Percentiles rank a stretch among this genome's conserved stretches.
Evolutionary conservation across 352 stramenopile species (phyloP).

Genomic region (Globisporangium alternatum): DNA sequence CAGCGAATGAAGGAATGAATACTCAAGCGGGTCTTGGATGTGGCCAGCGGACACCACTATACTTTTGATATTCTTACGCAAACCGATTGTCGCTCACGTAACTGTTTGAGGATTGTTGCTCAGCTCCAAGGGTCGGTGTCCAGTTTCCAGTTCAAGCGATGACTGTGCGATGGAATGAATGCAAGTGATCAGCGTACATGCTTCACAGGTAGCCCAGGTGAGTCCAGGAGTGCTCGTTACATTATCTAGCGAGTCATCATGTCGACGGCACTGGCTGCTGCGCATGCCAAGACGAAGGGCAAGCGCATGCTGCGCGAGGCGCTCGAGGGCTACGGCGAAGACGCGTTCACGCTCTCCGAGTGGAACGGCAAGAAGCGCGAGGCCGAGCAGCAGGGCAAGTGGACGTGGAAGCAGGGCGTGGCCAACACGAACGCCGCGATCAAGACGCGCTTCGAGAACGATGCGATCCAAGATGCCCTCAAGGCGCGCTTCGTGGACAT

Average conservation of each 20-base stretch:
- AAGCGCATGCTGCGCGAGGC: constrained; percentile 65
- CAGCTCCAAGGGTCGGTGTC: not conserved
- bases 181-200: not conserved
- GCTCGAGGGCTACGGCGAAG: constrained; percentile 47
- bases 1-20: not conserved
- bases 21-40: not conserved
- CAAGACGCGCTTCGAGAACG: constrained; percentile 37
- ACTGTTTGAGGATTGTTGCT: not conserved
- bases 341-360: constrained; percentile 43
- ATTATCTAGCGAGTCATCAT: constrained; percentile 22
- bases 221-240: too few relatives aligned
- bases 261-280: constrained; percentile 59
- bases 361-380: constrained; percentile 56
- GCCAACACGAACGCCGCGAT: constrained; percentile 34
- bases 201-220: not conserved
- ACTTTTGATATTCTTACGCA: too few relatives aligned
- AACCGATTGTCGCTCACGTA: not conserved
- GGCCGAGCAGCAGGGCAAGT: constrained; percentile 32
- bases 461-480: constrained; percentile 22
- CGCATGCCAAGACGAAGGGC: constrained; percentile 59
- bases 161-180: not conserved
- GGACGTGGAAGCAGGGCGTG: constrained; percentile 42
- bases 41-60: not conserved
- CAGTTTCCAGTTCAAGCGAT: not conserved
- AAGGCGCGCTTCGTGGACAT: constrained; percentile 37